Evolutionary conservation across 352 stramenopile species (phyloP).

Genomic region (Phytophthora sp.): DNA sequence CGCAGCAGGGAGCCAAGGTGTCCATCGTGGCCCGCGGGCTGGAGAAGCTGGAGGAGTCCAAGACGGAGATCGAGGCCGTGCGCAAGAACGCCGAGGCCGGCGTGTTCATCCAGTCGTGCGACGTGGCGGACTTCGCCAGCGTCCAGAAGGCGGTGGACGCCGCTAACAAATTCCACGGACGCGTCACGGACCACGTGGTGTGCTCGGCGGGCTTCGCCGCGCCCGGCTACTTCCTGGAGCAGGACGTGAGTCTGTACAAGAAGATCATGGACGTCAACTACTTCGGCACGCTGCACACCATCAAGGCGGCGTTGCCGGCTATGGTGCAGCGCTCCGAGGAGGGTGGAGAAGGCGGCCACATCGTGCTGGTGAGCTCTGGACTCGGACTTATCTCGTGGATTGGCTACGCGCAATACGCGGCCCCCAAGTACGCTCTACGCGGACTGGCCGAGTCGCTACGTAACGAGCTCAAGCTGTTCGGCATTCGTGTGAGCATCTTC

Average conservation of each 20-base stretch:
- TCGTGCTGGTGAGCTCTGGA: conserved; percentile 79
- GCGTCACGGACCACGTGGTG: conserved; percentile 72
- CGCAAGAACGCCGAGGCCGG: conserved; percentile 33
- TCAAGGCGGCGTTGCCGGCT: conserved; percentile 80
- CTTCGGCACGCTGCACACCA: conserved; percentile 79
- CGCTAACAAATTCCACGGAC: conserved; percentile 73
- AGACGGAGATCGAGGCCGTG: conserved; percentile 62
- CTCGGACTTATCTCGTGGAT: conserved; percentile 81
- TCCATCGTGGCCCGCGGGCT: conserved; percentile 70
- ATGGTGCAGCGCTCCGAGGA: conserved; percentile 78
- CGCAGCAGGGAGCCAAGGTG: conserved; percentile 68
- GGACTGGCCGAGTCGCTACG: conserved; percentile 78
- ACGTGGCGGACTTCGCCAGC: conserved; percentile 68
- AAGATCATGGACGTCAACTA: conserved; percentile 91
- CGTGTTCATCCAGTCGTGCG: conserved; percentile 78
- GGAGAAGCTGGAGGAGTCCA: conserved; percentile 66
- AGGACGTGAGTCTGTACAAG: conserved; percentile 72
- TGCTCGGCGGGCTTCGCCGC: conserved; percentile 67
- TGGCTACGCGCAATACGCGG: conserved; percentile 82
- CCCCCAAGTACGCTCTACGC: conserved; percentile 84
- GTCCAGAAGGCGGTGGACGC: conserved; percentile 67
- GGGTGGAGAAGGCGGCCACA: conserved; percentile 57
- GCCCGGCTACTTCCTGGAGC: conserved; percentile 80
- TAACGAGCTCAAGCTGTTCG: conserved; percentile 79
- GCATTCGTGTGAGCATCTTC: conserved; percentile 76